Evolutionary conservation across 441 rosid species (phyloP).

Genomic region (Metrosideros polymorpha): DNA sequence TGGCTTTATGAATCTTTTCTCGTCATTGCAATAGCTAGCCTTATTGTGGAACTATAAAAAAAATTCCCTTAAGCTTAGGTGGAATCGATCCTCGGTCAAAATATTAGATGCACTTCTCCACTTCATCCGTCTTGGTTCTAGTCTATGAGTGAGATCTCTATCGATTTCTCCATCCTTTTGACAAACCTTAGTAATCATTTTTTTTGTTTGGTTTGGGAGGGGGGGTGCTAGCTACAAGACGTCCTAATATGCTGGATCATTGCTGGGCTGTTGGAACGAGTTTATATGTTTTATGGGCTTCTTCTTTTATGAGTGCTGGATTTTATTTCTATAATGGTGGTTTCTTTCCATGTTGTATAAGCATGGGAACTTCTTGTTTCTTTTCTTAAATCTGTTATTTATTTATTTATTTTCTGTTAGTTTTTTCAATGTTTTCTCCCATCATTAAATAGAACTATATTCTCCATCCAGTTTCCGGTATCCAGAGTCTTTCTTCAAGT

Average conservation of each 20-base stretch:
- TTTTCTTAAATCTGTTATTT: not conserved
- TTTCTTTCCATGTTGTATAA: too few species aligned
- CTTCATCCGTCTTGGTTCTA: too few species aligned
- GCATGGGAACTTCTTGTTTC: not conserved
- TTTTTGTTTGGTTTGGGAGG: not conserved
- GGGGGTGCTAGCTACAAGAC: not conserved
- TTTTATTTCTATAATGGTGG: not conserved
- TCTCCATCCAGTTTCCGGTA: conserved; percentile 34
- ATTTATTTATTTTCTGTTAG: not conserved
- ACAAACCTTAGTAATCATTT: too few species aligned
- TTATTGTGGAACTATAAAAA: too few species aligned
- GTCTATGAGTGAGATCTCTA: too few species aligned
- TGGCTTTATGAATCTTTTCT: too few species aligned
- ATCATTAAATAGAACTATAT: not conserved
- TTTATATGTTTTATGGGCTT: not conserved
- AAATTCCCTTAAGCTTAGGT: too few species aligned
- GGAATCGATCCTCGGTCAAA: too few species aligned
- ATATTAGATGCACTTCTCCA: too few species aligned
- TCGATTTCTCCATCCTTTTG: too few species aligned
- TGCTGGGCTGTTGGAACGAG: not conserved
- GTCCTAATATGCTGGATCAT: not conserved
- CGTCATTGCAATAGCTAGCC: too few species aligned
- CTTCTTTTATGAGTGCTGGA: not conserved
- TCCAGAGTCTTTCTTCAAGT: conserved; percentile 57
- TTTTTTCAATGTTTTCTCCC: not conserved